These are phyloP conservation scores for Vigna mungo DNA, from an alignment of 306 rosid genomes.

Conservation along the genomic window DNA sequence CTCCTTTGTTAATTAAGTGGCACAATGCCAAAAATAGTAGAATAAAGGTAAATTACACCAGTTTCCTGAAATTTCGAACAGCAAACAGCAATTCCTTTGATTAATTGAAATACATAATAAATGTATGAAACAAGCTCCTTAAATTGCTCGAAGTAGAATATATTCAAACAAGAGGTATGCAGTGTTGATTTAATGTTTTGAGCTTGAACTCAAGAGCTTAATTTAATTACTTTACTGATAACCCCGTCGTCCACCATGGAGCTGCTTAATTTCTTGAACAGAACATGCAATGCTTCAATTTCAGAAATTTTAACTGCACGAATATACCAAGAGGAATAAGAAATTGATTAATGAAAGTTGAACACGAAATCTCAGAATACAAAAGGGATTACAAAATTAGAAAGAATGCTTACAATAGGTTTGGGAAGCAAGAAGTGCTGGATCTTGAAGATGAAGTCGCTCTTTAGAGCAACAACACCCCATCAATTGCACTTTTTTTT, in stretches of 20 bases:
- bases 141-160: no score
- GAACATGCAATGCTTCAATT: slow-evolving; percentile 57
- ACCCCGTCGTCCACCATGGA: slow-evolving; percentile 61
- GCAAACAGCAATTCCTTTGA: neutral
- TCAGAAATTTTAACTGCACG: slow-evolving; percentile 54
- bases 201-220: slow-evolving; percentile 7
- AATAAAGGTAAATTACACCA: neutral
- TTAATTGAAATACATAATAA: neutral
- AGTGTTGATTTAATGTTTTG: no score
- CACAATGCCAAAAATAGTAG: slow-evolving; percentile 15
- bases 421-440: slow-evolving; percentile 58
- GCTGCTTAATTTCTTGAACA: slow-evolving; percentile 64
- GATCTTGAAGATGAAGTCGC: slow-evolving; percentile 45
- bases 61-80: neutral
- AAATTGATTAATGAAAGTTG: neutral
- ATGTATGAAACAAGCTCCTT: neutral
- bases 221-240: slow-evolving; percentile 57
- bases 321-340: neutral
- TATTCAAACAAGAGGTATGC: neutral
- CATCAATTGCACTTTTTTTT: slow-evolving; percentile 32
- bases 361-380: neutral
- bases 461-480: slow-evolving; percentile 57
- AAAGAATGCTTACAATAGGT: slow-evolving; percentile 54
- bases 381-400: neutral
- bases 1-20: slow-evolving; percentile 7